Evolutionary conservation across 179 eudicot species (phyloP).

Genomic region (Nepenthes alata): DNA sequence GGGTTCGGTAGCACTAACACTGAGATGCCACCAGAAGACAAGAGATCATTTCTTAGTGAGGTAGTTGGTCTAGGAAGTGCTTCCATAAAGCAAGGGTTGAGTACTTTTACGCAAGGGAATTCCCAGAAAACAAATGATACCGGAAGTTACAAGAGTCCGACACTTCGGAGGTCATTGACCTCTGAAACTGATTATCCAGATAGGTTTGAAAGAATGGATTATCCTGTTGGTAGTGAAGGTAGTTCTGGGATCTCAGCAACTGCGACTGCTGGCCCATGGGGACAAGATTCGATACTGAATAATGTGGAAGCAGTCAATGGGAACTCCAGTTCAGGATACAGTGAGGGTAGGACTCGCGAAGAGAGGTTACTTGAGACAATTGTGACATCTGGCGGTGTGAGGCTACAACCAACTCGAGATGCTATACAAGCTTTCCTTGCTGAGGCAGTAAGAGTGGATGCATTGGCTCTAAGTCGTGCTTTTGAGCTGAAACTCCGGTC

Average conservation of each 20-base stretch:
- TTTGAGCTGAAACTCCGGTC: slow-evolving; percentile 69
- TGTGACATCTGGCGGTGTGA: slow-evolving; percentile 91
- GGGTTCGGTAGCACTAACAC: slow-evolving; percentile 83
- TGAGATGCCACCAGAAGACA: slow-evolving; percentile 57
- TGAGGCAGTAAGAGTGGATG: slow-evolving; percentile 80
- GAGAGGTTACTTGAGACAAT: slow-evolving; percentile 85
- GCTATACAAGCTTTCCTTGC: slow-evolving; percentile 65
- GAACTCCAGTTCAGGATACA: slow-evolving; percentile 29
- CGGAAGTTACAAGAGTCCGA: slow-evolving; percentile 79
- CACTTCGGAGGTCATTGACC: slow-evolving; percentile 69
- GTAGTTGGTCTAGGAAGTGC: slow-evolving; percentile 90
- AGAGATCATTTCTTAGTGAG: slow-evolving; percentile 78
- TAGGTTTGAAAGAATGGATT: slow-evolving; percentile 36
- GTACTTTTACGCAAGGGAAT: slow-evolving; percentile 51
- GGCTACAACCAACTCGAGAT: slow-evolving; percentile 93
- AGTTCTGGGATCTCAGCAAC: slow-evolving; percentile 30
- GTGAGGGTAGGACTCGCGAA: slow-evolving; percentile 57
- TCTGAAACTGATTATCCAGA: slow-evolving; percentile 44
- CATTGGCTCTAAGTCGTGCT: slow-evolving; percentile 61
- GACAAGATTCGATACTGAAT: slow-evolving; percentile 34
- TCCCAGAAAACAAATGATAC: slow-evolving; percentile 49
- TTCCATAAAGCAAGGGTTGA: slow-evolving; percentile 70
- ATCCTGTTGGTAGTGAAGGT: slow-evolving; percentile 30
- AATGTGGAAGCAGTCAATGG: slow-evolving; percentile 37
- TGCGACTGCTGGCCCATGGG: slow-evolving; percentile 56